Evolutionary conservation across 345 rosid species (phyloP).

Genomic region (Syzygium aqueum): DNA sequence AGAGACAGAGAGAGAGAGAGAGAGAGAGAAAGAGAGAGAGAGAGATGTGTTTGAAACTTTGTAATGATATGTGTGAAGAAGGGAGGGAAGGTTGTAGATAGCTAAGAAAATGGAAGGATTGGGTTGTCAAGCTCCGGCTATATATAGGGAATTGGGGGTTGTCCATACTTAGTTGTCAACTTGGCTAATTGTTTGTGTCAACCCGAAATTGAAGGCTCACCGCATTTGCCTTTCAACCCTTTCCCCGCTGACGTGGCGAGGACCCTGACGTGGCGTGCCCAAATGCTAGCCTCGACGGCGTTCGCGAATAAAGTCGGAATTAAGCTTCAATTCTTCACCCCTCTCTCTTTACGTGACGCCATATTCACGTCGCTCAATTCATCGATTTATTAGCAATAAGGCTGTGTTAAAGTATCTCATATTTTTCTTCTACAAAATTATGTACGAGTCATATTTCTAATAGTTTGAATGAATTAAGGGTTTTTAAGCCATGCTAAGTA

Average conservation of each 20-base stretch:
- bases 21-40: not conserved
- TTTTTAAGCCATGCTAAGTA: not conserved
- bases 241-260: not conserved
- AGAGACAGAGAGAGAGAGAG: not conserved
- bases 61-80: not conserved
- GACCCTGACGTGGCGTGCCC: not conserved
- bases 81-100: not conserved
- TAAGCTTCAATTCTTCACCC: not conserved
- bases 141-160: not conserved
- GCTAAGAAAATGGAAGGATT: not conserved
- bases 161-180: not conserved
- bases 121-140: not conserved
- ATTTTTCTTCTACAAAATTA: not conserved
- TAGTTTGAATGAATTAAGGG: not conserved
- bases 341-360: not conserved
- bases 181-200: not conserved
- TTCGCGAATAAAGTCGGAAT: not conserved
- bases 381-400: accelerated
- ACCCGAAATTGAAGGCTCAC: not conserved
- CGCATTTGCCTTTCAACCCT: not conserved
- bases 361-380: not conserved
- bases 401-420: not conserved
- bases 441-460: not conserved
- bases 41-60: not conserved
- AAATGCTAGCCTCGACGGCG: not conserved